Conservation (phyloP, 2,329 filamentous ascomycete genomes). For the Diaporthe ilicicola region DNA sequence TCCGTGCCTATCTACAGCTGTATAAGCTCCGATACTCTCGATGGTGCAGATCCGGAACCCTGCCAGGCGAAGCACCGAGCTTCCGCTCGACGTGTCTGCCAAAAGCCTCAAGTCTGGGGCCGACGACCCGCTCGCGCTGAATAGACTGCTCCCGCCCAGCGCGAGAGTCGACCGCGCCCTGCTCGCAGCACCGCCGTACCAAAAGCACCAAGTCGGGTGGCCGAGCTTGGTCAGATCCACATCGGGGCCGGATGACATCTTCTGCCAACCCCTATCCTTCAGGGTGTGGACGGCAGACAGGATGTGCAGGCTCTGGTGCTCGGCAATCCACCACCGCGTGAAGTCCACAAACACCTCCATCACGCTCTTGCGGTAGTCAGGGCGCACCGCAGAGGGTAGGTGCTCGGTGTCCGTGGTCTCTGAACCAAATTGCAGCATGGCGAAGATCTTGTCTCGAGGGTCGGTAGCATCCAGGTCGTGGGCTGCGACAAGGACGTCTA, state of each 20-base stretch:
- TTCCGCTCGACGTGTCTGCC: neutral
- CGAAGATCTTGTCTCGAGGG: slow-evolving; percentile 32
- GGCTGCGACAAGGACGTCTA: slow-evolving; percentile 27
- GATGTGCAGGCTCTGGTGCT: slow-evolving; percentile 28
- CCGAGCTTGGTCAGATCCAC: neutral
- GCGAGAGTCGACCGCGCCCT: neutral
- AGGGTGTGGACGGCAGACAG: slow-evolving; percentile 31
- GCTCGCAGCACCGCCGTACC: neutral
- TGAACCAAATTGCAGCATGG: slow-evolving; percentile 30
- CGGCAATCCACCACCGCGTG: slow-evolving; percentile 32
- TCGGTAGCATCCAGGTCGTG: slow-evolving; percentile 32
- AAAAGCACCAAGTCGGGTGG: neutral
- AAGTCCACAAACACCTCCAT: slow-evolving; percentile 28
- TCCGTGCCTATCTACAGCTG: neutral
- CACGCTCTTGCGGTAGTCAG: slow-evolving; percentile 26
- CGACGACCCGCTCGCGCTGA: neutral
- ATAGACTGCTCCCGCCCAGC: neutral
- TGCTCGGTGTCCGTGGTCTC: slow-evolving; percentile 15
- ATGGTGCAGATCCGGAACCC: neutral
- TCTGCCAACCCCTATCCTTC: neutral
- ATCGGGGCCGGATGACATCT: neutral
- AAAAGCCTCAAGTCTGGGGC: neutral
- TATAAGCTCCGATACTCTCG: neutral
- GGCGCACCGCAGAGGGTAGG: slow-evolving; percentile 19
- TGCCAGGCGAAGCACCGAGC: neutral